These are phyloP conservation scores for Agaricus blazei DNA, from an alignment of 768 basidiomycete genomes.

Conservation along the genomic window DNA sequence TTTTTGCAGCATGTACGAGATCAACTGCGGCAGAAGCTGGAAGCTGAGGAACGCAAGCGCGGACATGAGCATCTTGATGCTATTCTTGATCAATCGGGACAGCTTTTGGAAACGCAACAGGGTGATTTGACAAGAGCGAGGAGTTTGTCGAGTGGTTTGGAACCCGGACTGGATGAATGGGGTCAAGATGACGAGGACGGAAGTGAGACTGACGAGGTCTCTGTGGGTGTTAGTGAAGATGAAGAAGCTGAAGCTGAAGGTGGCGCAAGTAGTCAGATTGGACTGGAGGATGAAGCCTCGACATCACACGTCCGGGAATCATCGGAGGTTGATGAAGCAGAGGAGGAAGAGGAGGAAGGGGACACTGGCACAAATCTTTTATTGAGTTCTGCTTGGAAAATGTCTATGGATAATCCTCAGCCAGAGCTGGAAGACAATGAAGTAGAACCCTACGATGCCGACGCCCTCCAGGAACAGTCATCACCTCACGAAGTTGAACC, in stretches of 20 bases:
- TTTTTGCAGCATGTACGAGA: constrained; percentile 64
- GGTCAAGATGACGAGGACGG: constrained; percentile 25
- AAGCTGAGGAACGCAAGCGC: constrained; percentile 72
- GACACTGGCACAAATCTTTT: constrained; percentile 4
- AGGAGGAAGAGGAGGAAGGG: constrained; percentile 19
- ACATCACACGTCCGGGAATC: background rate
- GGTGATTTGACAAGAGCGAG: constrained; percentile 54
- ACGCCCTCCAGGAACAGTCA: background rate
- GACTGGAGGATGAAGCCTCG: background rate
- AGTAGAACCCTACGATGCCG: background rate
- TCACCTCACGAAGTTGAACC: background rate
- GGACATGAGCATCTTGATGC: constrained; percentile 88
- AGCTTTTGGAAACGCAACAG: constrained; percentile 81
- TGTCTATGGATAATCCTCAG: background rate
- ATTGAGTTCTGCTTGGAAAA: background rate
- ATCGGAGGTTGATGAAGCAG: background rate
- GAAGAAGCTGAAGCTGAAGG: constrained; percentile 9
- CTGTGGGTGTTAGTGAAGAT: constrained; percentile 23
- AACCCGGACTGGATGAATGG: constrained; percentile 28
- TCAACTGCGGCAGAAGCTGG: constrained; percentile 53
- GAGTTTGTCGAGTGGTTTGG: constrained; percentile 56
- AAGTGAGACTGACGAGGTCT: constrained; percentile 23
- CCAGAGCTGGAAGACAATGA: background rate
- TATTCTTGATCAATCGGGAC: constrained; percentile 84
- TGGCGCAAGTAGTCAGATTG: background rate